Evolutionary conservation across 208 protist species (phyloP).

Genomic region (Leishmania tarentolae): DNA sequence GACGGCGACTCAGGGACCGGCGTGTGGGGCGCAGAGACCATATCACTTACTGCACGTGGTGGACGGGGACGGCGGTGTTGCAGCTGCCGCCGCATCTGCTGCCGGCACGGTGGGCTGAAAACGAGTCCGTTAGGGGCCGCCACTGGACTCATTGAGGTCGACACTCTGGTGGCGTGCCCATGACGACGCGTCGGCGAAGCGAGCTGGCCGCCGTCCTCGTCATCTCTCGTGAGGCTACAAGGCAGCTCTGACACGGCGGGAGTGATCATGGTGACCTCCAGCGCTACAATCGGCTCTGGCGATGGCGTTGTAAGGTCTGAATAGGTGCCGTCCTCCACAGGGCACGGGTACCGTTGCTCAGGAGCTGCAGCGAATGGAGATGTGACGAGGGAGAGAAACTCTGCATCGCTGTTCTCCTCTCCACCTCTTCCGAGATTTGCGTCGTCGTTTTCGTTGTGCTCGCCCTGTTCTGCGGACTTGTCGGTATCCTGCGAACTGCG

Average conservation of each 20-base stretch:
- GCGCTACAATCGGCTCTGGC: not conserved
- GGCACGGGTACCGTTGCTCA: not conserved
- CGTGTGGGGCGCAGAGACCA: not conserved
- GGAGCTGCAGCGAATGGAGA: conserved; percentile 1
- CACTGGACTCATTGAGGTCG: conserved; percentile 6
- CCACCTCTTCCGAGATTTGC: no score
- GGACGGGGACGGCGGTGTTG: conserved; percentile 10
- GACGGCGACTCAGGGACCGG: not conserved
- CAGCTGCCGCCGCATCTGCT: conserved; percentile 14
- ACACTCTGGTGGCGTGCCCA: not conserved
- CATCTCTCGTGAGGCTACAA: not conserved
- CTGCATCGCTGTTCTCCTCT: not conserved
- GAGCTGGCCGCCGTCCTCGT: not conserved
- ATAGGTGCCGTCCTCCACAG: not conserved
- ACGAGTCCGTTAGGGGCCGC: conserved; percentile 37
- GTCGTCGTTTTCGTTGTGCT: not conserved
- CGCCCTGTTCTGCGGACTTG: not conserved
- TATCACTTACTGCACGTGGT: not conserved
- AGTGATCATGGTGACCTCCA: not conserved
- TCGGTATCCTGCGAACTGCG: not conserved
- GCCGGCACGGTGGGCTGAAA: conserved; percentile 32
- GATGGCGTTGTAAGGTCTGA: not conserved
- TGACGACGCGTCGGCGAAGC: not conserved
- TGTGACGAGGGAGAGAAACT: conserved; percentile 1
- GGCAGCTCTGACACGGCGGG: not conserved